Percentiles rank a stretch among this genome's conserved stretches.
Evolutionary conservation across 306 rosid genomes (phyloP).

Genomic region (Sesbania bispinosa): DNA sequence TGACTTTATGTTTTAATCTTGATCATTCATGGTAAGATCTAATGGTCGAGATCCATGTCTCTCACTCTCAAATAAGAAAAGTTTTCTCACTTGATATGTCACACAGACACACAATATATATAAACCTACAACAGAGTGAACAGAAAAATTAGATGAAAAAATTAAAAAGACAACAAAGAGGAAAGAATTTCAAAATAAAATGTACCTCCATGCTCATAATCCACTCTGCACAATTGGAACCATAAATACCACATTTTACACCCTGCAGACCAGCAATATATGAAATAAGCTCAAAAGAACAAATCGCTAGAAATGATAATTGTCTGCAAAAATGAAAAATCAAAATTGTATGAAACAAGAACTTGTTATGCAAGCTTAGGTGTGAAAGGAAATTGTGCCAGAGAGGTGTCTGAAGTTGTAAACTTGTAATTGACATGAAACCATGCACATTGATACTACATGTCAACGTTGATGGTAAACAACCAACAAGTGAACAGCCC

Average conservation of each 20-base stretch:
- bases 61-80: too few relatives aligned
- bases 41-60: too few relatives aligned
- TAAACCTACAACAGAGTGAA: background rate
- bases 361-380: too few relatives aligned
- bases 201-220: conserved; percentile 91
- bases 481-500: background rate
- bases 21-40: too few relatives aligned
- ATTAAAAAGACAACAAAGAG: background rate
- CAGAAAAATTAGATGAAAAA: conserved; percentile 5
- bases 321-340: background rate
- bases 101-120: background rate
- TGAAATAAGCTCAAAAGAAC: conserved; percentile 1
- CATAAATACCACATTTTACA: conserved; percentile 86
- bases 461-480: background rate
- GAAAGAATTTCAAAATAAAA: conserved; percentile 4
- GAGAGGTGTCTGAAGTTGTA: background rate
- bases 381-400: background rate
- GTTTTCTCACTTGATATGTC: too few relatives aligned
- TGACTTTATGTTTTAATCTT: too few relatives aligned
- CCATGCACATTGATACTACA: too few relatives aligned
- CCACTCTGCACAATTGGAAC: conserved; percentile 83
- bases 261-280: conserved; percentile 29
- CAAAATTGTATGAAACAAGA: too few relatives aligned
- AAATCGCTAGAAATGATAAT: background rate
- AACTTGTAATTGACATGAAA: background rate